These are phyloP conservation scores for Letharia columbiana DNA, from an alignment of 495 filamentous ascomycete species.

Conservation along the genomic window DNA sequence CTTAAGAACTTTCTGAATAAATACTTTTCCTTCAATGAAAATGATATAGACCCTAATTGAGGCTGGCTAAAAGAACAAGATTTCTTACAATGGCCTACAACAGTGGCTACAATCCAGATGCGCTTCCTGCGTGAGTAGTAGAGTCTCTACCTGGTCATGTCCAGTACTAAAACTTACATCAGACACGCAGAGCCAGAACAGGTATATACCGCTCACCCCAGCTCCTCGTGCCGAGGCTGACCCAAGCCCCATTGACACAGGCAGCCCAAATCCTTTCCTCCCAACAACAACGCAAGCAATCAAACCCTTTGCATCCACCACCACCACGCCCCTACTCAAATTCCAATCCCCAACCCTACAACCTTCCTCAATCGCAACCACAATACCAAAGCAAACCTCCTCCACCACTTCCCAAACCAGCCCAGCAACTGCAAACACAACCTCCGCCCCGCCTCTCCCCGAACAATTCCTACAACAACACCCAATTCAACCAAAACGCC, in stretches of 20 bases:
- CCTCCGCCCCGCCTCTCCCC: constrained; percentile 30
- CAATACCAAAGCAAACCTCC: constrained; percentile 30
- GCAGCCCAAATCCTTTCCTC: constrained; percentile 48
- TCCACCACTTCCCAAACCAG: constrained; percentile 22
- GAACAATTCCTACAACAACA: constrained; percentile 29
- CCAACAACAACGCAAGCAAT: constrained; percentile 27
- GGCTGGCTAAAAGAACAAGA: not conserved
- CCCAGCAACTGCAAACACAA: constrained; percentile 21
- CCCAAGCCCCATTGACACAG: constrained; percentile 26
- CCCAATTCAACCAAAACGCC: constrained; percentile 33
- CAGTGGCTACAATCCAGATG: constrained; percentile 86
- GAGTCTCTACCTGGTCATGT: constrained; percentile 1
- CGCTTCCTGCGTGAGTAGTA: constrained; percentile 77
- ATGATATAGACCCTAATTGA: not conserved
- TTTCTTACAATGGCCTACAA: constrained; percentile 76
- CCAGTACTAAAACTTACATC: constrained; percentile 18
- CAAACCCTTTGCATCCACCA: constrained; percentile 27
- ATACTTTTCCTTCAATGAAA: no score
- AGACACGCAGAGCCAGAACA: constrained; percentile 94
- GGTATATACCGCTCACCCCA: constrained; percentile 39
- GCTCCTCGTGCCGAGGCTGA: not conserved
- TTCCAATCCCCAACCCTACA: constrained; percentile 29
- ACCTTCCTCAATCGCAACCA: constrained; percentile 13
- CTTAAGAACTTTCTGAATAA: not conserved
- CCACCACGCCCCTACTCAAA: constrained; percentile 25